Evolutionary conservation across 2,329 filamentous ascomycete genomes (phyloP), one percentile per base, ranked within the genome.

Genomic region (Hymenoscyphus fructigenus): DNA sequence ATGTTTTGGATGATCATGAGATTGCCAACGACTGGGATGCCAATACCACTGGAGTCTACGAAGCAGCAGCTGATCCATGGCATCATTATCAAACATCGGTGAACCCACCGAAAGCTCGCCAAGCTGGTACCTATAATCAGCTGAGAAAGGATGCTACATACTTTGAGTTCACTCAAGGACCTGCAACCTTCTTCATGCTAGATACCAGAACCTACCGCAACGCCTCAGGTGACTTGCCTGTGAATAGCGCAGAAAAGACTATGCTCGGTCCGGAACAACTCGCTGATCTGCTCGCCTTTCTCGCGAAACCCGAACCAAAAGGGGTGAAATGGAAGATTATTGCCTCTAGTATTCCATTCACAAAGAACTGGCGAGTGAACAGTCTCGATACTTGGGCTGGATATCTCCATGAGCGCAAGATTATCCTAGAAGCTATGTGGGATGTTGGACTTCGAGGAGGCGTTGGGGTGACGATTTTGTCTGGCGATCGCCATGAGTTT

Each of bases 401-500:
- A 0, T 97, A 96, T 77, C 82, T 97, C 1, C 80, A 83, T 59
- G 95, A 99, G 80, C 88, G 95, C 17, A 85, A 84, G 62, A 83
- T 82, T 63, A 85, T 98, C 29, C 87, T 99, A 15, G 90, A 97
- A 76, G 91, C 92, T 1, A 97, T 97, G 86, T 98, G 95, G 93
- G 89, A 91, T 67, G 88, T 91, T 0, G 89, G 91, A n/a, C 80
- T 85, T 14, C 78, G 79, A 1, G 85, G 86, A 5, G 91, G 91
- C 6, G 81, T 90, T 5, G 91, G 93, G 28, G 88, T 98, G 7
- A 84, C 97, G 2, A 82, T 98, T 14, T 82, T 99, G 12, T 95
- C 91, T 17, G 95, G 95, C 0, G 95, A 99, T 74, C 84, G 95
- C n/a, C 95, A 99, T 75, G 95, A 99, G 77, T 98, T 98, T 76